A percentile compares a stretch with the other conserved stretches of the same genome.
Evolutionary conservation across 176 grass and related monocot species (phyloP).

Genomic region (Rhynchospora tenuis): DNA sequence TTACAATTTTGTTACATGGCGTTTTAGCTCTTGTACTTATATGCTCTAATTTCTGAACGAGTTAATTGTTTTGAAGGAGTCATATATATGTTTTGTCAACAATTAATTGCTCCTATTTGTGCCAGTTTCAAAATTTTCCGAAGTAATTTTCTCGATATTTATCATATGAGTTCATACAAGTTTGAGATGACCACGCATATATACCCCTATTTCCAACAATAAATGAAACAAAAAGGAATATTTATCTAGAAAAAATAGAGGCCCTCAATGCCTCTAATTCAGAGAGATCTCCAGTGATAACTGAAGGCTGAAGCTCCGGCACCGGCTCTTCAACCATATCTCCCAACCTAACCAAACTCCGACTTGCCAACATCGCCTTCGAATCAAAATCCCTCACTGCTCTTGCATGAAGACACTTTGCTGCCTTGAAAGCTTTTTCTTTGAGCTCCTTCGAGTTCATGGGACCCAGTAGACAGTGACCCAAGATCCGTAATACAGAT

Average conservation of each 20-base stretch:
- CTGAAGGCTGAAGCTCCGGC: slow-evolving; percentile 47
- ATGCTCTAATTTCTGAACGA: no score
- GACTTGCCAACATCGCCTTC: slow-evolving; percentile 40
- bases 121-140: no score
- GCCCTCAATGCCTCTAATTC: slow-evolving; percentile 59
- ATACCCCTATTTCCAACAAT: background rate
- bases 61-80: no score
- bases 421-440: slow-evolving; percentile 32
- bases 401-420: slow-evolving; percentile 47
- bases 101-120: no score
- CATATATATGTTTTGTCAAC: no score
- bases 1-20: no score
- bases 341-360: slow-evolving; percentile 56
- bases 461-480: slow-evolving; percentile 58
- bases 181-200: background rate
- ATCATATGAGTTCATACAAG: background rate
- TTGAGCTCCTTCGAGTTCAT: slow-evolving; percentile 43
- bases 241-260: slow-evolving; percentile 29
- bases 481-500: slow-evolving; percentile 48
- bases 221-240: background rate
- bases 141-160: no score
- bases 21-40: no score
- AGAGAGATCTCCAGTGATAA: slow-evolving; percentile 33
- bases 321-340: slow-evolving; percentile 46
- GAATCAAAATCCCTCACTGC: slow-evolving; percentile 47